Conservation (phyloP, 2,329 filamentous ascomycete species). For the Moelleriella libera region DNA sequence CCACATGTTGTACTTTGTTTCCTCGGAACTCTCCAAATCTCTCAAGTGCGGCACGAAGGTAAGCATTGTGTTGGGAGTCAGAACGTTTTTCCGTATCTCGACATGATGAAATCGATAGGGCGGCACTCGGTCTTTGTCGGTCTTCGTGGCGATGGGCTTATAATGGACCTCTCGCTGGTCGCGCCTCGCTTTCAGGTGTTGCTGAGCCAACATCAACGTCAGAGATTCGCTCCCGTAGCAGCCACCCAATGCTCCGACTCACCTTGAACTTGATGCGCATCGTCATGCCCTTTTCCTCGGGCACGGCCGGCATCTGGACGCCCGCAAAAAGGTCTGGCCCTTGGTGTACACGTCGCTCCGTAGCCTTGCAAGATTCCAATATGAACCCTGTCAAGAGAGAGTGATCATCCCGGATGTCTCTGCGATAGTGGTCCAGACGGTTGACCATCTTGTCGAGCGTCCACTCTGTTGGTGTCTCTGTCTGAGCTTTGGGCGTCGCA, state of each 20-base stretch:
- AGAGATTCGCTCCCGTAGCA: too few relatives aligned
- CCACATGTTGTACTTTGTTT: constrained; percentile 40
- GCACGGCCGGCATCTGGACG: constrained; percentile 21
- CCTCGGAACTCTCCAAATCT: constrained; percentile 42
- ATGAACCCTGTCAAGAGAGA: constrained; percentile 28
- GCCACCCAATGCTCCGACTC: background rate
- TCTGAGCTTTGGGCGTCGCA: constrained; percentile 9
- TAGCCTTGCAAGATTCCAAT: constrained; percentile 28
- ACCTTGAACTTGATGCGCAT: constrained; percentile 40
- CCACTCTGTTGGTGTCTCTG: constrained; percentile 19
- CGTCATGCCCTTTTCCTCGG: constrained; percentile 21
- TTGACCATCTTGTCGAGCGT: constrained; percentile 27
- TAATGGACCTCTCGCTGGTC: constrained; percentile 28
- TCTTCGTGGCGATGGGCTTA: constrained; percentile 30
- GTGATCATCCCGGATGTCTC: constrained; percentile 30
- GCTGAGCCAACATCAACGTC: constrained; percentile 13
- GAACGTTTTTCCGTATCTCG: constrained; percentile 43
- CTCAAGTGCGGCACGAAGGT: constrained; percentile 46
- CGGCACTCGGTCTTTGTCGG: constrained; percentile 38
- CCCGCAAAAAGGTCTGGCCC: constrained; percentile 33
- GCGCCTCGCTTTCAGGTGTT: constrained; percentile 27
- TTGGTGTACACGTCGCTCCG: constrained; percentile 23
- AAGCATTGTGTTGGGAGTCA: constrained; percentile 45
- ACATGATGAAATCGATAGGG: constrained; percentile 45
- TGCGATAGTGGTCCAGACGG: constrained; percentile 23